Percentiles rank a stretch among this genome's conserved stretches.
phyloP scores from a whole-genome alignment of 176 grass and related monocot genomes.

The Leersia perrieri region DNA sequence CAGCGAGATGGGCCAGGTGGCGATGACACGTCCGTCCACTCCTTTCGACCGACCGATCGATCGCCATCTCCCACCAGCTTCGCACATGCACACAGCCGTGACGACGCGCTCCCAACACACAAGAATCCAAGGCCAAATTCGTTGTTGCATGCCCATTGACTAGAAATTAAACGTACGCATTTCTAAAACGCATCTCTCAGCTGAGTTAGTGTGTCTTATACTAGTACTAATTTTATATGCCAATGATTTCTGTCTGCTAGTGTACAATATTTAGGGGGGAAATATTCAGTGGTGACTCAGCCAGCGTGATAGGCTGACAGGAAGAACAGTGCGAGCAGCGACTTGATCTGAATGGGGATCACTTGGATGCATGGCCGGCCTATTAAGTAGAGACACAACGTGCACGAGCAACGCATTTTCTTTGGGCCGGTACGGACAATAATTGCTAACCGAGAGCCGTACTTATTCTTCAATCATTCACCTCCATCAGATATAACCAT shows the following conservation, averaged over 20 bases:
- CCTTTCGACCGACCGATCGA: too few relatives aligned
- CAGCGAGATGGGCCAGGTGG: neutral
- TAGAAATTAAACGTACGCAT: neutral
- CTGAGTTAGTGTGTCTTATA: too few relatives aligned
- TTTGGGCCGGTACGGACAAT: conserved; percentile 34
- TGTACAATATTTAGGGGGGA: neutral
- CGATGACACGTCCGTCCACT: neutral
- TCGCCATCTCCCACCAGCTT: neutral
- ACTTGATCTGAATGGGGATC: conserved; percentile 9
- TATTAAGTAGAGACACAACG: neutral
- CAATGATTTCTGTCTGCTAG: neutral
- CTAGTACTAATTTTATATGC: neutral
- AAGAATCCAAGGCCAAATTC: conserved; percentile 54
- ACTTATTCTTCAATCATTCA: conserved; percentile 46
- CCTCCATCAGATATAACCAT: neutral
- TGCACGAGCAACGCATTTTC: neutral
- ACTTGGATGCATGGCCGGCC: neutral
- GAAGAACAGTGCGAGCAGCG: conserved; percentile 1
- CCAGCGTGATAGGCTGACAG: neutral
- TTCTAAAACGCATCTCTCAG: neutral
- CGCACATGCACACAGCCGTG: conserved; percentile 18
- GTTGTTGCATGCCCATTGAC: neutral
- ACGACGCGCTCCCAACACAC: neutral
- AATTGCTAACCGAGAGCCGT: conserved; percentile 29
- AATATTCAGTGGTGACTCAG: neutral